phyloP scores from a whole-genome alignment of 148 eudicot species.

The Cornus florida region DNA sequence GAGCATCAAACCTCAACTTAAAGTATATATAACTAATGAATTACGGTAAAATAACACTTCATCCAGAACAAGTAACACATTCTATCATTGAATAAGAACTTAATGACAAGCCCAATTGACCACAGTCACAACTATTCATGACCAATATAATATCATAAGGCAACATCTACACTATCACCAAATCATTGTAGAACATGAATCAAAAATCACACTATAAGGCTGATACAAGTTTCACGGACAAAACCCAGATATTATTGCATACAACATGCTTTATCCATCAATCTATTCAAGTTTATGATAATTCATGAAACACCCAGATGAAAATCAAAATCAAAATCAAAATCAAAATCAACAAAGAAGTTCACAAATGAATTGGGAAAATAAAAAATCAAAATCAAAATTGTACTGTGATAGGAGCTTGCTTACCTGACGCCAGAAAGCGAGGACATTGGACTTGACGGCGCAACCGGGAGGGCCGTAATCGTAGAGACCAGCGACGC shows the following conservation, averaged over 20 bases:
- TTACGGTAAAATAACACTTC: not conserved
- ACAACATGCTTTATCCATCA: not conserved
- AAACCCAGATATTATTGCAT: not conserved
- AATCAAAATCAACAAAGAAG: not conserved
- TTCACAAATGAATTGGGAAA: not conserved
- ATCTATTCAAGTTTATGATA: not conserved
- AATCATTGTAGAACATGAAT: no score
- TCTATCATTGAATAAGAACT: no score
- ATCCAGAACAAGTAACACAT: no score
- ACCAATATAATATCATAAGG: no score
- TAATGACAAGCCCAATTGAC: no score
- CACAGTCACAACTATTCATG: no score
- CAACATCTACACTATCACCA: no score
- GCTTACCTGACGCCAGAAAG: conserved; percentile 90
- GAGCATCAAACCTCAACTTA: not conserved
- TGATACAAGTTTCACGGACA: not conserved
- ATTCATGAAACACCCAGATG: not conserved
- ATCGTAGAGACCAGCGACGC: conserved; percentile 91
- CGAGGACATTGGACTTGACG: conserved; percentile 88
- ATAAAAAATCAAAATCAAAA: not conserved
- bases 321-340: not conserved
- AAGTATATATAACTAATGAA: not conserved
- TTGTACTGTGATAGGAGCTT: not conserved
- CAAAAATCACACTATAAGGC: not conserved
- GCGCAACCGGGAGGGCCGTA: conserved; percentile 97